Conservation (phyloP, 1,284 basidiomycete genomes). For the Schizophyllum amplum region DNA sequence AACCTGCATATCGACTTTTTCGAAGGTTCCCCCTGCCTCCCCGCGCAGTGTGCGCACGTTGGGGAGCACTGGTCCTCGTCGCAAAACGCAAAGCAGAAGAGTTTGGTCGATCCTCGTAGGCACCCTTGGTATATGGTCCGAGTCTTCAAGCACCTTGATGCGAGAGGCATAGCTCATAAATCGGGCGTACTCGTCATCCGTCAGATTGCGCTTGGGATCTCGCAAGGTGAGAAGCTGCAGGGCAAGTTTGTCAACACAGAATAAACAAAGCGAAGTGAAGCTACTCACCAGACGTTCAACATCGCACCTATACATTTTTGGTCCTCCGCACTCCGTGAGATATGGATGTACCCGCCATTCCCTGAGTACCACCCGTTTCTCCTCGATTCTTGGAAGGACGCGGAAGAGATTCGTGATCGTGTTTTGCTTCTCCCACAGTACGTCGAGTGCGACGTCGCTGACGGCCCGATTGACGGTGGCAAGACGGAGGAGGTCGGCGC, state of each 20-base stretch:
- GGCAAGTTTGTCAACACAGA: not conserved
- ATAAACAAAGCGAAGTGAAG: not conserved
- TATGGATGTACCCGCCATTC: not conserved
- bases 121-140: not conserved
- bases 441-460: not conserved
- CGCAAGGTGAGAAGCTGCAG: not conserved
- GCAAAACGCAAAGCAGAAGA: not conserved
- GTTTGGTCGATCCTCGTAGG: not conserved
- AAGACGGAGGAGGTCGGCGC: not conserved
- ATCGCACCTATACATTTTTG: no score
- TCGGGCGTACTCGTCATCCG: not conserved
- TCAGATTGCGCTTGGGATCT: not conserved
- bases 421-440: not conserved
- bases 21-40: no score
- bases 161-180: not conserved
- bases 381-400: not conserved
- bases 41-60: no score
- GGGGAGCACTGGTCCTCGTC: not conserved
- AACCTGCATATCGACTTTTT: no score
- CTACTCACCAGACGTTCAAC: no score
- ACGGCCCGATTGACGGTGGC: not conserved
- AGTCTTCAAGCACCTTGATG: not conserved
- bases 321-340: not conserved
- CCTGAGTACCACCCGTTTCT: not conserved
- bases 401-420: not conserved